phyloP scores from a whole-genome alignment of 2,329 filamentous ascomycete species.

The Phyllachora maydis region DNA sequence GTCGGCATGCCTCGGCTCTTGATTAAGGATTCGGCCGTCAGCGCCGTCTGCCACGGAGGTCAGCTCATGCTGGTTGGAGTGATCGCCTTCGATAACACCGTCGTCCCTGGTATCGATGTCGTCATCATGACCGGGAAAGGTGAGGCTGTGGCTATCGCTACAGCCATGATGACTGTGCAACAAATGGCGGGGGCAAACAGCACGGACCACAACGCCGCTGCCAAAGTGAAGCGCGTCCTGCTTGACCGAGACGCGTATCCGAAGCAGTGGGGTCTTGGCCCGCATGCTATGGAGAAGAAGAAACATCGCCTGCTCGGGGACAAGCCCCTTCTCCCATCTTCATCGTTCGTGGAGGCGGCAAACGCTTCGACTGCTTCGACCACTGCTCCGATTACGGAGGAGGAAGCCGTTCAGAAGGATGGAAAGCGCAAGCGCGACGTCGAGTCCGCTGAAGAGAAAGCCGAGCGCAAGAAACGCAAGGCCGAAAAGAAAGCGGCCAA shows the following conservation, averaged over 20 bases:
- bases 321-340: conserved; percentile 19
- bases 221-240: conserved; percentile 98
- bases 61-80: conserved; percentile 98
- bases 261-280: conserved; percentile 86
- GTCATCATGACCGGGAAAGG: conserved; percentile 98
- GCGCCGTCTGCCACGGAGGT: conserved; percentile 94
- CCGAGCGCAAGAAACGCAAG: conserved; percentile 31
- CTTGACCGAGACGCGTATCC: conserved; percentile 99
- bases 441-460: conserved; percentile 49
- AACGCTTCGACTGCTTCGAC: conserved; percentile 2
- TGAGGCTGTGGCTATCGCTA: conserved; percentile 89
- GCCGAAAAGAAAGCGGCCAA: conserved; percentile 31
- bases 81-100: conserved; percentile 57
- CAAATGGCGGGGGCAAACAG: conserved; percentile 3
- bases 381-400: conserved; percentile 2
- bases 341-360: conserved; percentile 13
- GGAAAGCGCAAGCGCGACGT: conserved; percentile 56
- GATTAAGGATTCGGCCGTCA: conserved; percentile 91
- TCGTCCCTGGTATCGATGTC: conserved; percentile 34
- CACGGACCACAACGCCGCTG: conserved; percentile 92
- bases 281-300: conserved; percentile 92
- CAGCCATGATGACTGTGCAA: conserved; percentile 82
- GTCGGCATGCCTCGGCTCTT: conserved; percentile 91
- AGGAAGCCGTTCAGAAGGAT: conserved; percentile 37
- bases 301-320: no score